phyloP scores from a whole-genome alignment of 495 filamentous ascomycete species.

The Cairneyella variabilis region DNA sequence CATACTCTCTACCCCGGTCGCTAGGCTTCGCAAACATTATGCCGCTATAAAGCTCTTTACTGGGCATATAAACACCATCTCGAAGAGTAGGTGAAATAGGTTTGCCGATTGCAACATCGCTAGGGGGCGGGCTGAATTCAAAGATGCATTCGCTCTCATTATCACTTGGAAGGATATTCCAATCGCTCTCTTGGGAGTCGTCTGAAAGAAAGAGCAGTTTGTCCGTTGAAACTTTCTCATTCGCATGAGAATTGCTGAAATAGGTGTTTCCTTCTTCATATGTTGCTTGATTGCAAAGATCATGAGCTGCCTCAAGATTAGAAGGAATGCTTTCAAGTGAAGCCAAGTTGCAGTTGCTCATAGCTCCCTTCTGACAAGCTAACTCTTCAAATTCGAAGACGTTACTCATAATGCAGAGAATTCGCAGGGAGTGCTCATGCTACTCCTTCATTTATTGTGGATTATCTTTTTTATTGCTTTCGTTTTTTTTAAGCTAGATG shows the following conservation, averaged over 20 bases:
- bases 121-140: background rate
- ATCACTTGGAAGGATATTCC: background rate
- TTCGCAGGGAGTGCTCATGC: no score
- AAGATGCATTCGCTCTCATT: background rate
- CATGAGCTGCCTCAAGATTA: background rate
- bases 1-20: no score
- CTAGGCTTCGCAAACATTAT: background rate
- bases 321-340: background rate
- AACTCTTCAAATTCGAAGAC: no score
- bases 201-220: background rate
- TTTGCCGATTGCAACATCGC: background rate
- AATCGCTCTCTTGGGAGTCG: background rate
- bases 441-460: no score
- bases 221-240: background rate
- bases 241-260: background rate
- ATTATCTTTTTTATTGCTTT: no score
- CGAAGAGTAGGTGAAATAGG: background rate
- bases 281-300: background rate
- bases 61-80: background rate
- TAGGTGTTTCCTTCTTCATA: background rate
- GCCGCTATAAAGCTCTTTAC: background rate
- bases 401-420: no score
- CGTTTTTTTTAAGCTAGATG: no score
- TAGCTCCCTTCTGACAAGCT: slow-evolving; percentile 6
- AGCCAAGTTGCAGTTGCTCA: background rate